phyloP scores from a whole-genome alignment of 306 rosid species.

The Vicia villosa region DNA sequence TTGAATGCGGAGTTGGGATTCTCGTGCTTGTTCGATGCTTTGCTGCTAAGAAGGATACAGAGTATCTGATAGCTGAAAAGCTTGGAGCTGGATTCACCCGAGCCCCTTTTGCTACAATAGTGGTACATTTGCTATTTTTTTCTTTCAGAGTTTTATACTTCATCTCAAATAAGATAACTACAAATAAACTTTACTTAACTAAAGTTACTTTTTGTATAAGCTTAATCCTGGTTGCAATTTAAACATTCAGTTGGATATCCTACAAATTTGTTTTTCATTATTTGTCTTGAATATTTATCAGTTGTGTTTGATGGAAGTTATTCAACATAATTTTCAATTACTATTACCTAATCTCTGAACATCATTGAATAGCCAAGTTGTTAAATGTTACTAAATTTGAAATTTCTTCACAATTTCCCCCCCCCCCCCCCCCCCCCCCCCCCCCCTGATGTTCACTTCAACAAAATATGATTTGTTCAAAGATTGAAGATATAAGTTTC shows the following conservation, averaged over 20 bases:
- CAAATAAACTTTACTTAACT: conserved; percentile 1
- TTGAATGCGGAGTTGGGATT: conserved; percentile 80
- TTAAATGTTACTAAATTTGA: conserved; percentile 19
- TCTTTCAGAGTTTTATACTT: conserved; percentile 21
- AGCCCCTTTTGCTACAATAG: conserved; percentile 70
- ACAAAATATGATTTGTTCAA: conserved; percentile 5
- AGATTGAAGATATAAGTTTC: conserved; percentile 3
- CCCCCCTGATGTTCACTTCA: conserved; percentile 15
- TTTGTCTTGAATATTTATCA: conserved; percentile 6
- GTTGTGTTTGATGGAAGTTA: conserved; percentile 26
- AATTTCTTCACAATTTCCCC: not conserved
- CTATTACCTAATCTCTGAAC: not conserved
- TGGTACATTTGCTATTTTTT: conserved; percentile 51
- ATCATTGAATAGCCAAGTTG: not conserved
- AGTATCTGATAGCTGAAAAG: conserved; percentile 63
- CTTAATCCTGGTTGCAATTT: conserved; percentile 9
- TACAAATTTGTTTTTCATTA: not conserved
- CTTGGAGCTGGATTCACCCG: conserved; percentile 81
- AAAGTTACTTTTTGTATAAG: conserved; percentile 12
- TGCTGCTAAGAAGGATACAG: conserved; percentile 68
- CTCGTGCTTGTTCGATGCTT: conserved; percentile 80
- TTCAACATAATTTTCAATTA: conserved; percentile 10
- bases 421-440: not conserved
- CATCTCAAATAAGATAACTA: conserved; percentile 4
- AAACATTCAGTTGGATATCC: too few species aligned